Evolutionary conservation across 495 filamentous ascomycete species (phyloP).

Genomic region (Polyplosphaeria fusca): DNA sequence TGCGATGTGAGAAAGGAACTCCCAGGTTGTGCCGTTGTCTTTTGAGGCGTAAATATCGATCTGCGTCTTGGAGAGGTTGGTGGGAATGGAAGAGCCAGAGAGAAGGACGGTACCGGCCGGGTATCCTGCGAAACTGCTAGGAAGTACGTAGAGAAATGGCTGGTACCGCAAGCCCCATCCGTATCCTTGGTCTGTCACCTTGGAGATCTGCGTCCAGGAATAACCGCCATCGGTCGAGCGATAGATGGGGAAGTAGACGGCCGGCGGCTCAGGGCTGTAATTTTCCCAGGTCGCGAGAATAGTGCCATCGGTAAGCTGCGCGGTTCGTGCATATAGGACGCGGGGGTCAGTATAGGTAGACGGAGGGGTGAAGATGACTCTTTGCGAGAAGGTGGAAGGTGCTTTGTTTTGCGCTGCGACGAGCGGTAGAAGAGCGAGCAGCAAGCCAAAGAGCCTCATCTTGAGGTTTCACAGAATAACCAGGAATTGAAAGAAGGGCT

Average conservation of each 20-base stretch:
- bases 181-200: constrained; percentile 61
- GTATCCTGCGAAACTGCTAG: constrained; percentile 54
- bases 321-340: constrained; percentile 53
- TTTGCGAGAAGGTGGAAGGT: constrained; percentile 36
- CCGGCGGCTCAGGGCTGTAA: constrained; percentile 56
- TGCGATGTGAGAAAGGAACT: constrained; percentile 64
- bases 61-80: constrained; percentile 58
- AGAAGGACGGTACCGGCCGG: constrained; percentile 58
- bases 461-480: not conserved
- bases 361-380: constrained; percentile 47
- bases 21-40: constrained; percentile 58
- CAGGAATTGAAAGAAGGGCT: not conserved
- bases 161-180: constrained; percentile 65
- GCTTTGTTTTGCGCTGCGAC: not conserved
- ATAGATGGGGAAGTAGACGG: constrained; percentile 61
- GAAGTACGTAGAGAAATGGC: constrained; percentile 62
- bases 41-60: constrained; percentile 65
- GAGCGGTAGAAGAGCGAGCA: constrained; percentile 4
- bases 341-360: constrained; percentile 46
- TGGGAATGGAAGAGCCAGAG: constrained; percentile 62
- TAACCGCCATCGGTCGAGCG: constrained; percentile 58
- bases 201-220: constrained; percentile 60
- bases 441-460: constrained; percentile 18
- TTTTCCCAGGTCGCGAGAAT: constrained; percentile 67
- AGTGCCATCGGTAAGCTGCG: constrained; percentile 49